Percentiles rank a stretch among this genome's conserved stretches.
Conservation (phyloP, 257 asterid species). For the Datura wrightii region DNA sequence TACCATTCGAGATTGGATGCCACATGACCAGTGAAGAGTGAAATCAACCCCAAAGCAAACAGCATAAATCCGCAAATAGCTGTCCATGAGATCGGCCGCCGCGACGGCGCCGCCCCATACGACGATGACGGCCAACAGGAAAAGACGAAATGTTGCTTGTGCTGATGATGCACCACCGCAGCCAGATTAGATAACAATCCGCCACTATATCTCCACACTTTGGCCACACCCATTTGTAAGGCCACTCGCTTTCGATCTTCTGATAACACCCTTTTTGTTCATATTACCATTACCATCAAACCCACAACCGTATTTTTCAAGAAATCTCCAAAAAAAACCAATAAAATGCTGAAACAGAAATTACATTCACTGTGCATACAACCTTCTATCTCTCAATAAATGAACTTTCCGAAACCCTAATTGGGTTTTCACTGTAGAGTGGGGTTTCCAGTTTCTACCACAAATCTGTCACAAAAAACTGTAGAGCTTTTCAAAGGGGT, state of each 20-base stretch:
- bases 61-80: constrained; percentile 78
- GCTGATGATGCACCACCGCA: constrained; percentile 3
- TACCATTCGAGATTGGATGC: constrained; percentile 95
- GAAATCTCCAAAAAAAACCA: background rate
- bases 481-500: background rate
- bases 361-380: background rate
- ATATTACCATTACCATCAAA: constrained; percentile 31
- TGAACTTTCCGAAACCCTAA: constrained; percentile 1
- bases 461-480: background rate
- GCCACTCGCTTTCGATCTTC: constrained; percentile 29
- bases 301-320: background rate
- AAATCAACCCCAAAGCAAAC: constrained; percentile 82
- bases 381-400: background rate
- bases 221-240: constrained; percentile 75
- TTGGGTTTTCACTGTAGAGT: constrained; percentile 31
- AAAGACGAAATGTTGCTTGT: constrained; percentile 43
- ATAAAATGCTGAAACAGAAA: background rate
- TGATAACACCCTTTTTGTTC: constrained; percentile 50
- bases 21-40: constrained; percentile 94
- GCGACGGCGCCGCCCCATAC: constrained; percentile 41
- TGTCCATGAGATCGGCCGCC: constrained; percentile 82
- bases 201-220: constrained; percentile 51
- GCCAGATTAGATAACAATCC: constrained; percentile 4
- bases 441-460: constrained; percentile 23
- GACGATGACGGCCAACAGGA: constrained; percentile 44